phyloP scores from a whole-genome alignment of 805 yeast species.

The Nadsonia fulvescens region DNA sequence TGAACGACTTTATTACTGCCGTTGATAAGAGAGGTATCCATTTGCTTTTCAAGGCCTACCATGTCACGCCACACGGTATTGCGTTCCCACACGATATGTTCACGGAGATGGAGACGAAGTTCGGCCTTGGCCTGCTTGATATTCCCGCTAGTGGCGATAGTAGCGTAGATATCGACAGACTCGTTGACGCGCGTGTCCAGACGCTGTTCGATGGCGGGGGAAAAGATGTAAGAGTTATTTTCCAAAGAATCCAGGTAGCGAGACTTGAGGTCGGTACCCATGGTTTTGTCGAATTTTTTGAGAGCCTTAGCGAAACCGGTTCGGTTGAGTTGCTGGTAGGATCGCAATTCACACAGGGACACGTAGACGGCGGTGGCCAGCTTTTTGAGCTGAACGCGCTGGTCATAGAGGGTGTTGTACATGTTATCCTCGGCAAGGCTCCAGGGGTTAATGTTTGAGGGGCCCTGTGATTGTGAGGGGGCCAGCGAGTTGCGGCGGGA shows the following conservation, averaged over 20 bases:
- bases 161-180: slow-evolving; percentile 37
- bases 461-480: neutral
- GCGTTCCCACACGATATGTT: slow-evolving; percentile 93
- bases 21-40: slow-evolving; percentile 42
- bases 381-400: slow-evolving; percentile 46
- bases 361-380: slow-evolving; percentile 52
- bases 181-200: slow-evolving; percentile 39
- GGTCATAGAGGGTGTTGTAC: slow-evolving; percentile 3
- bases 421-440: slow-evolving; percentile 5
- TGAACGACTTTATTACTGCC: slow-evolving; percentile 12
- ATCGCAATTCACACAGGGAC: slow-evolving; percentile 60
- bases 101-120: slow-evolving; percentile 46
- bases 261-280: slow-evolving; percentile 39
- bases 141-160: slow-evolving; percentile 25
- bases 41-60: slow-evolving; percentile 74
- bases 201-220: slow-evolving; percentile 25
- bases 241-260: slow-evolving; percentile 30
- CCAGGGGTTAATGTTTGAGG: neutral
- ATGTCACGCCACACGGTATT: slow-evolving; percentile 96
- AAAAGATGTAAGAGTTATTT: slow-evolving; percentile 38
- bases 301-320: slow-evolving; percentile 83
- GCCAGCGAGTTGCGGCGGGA: slow-evolving; percentile 1
- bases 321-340: slow-evolving; percentile 65
- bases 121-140: slow-evolving; percentile 28
- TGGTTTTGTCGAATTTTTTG: slow-evolving; percentile 79